Percentiles rank a stretch among this genome's conserved stretches.
phyloP scores from a whole-genome alignment of 306 rosid species.

The Vigna angularis region DNA sequence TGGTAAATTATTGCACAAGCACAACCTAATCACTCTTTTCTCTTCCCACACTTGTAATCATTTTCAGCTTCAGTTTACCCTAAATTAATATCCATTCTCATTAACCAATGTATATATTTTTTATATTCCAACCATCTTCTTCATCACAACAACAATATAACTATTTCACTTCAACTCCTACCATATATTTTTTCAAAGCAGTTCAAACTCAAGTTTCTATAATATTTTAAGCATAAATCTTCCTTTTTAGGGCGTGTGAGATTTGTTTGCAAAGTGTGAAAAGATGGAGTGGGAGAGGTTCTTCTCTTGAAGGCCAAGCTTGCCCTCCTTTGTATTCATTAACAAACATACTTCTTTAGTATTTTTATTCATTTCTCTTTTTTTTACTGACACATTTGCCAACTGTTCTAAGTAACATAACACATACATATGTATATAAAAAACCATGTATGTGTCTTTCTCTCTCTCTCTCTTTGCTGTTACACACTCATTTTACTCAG shows the following conservation, averaged over 20 bases:
- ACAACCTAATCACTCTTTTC: conserved; percentile 54
- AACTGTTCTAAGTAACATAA: conserved; percentile 73
- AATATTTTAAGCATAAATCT: neutral
- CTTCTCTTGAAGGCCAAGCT: conserved; percentile 96
- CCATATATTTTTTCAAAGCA: no score
- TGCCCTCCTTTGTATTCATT: conserved; percentile 65
- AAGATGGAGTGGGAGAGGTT: conserved; percentile 64
- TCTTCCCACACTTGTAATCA: conserved; percentile 33
- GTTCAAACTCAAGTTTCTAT: no score
- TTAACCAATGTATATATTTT: neutral
- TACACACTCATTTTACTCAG: conserved; percentile 83
- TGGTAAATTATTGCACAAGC: conserved; percentile 76
- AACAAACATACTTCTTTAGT: conserved; percentile 57
- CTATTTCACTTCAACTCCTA: neutral
- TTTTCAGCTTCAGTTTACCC: conserved; percentile 30
- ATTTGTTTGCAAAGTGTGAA: conserved; percentile 26
- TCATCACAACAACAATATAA: neutral
- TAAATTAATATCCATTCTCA: neutral
- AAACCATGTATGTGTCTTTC: neutral
- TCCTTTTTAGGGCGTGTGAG: conserved; percentile 39
- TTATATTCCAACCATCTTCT: neutral
- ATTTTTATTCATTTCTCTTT: conserved; percentile 42
- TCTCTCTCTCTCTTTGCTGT: conserved; percentile 69
- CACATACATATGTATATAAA: neutral
- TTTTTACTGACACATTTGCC: conserved; percentile 95